phyloP scores from a whole-genome alignment of 2,329 filamentous ascomycete genomes.

The Exophiala alcalophila region DNA sequence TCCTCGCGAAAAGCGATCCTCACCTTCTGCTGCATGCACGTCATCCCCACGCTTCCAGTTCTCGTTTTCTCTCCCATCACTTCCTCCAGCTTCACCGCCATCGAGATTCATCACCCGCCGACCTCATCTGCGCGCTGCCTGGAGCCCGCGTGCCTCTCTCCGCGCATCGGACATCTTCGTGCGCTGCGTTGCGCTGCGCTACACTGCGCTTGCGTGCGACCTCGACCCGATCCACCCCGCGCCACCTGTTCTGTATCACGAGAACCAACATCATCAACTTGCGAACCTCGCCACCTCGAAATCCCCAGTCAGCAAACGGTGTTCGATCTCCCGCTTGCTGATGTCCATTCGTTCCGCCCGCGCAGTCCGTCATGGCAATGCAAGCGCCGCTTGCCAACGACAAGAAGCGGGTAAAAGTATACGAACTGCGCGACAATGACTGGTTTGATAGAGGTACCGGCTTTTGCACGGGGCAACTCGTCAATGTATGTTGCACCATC shows the following conservation, averaged over 20 bases:
- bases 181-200: too few species aligned
- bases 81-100: neutral
- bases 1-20: slow-evolving; percentile 14
- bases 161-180: slow-evolving; percentile 4
- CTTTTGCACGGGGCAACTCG: slow-evolving; percentile 78
- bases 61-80: slow-evolving; percentile 10
- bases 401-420: slow-evolving; percentile 84
- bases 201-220: slow-evolving; percentile 3
- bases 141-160: slow-evolving; percentile 15
- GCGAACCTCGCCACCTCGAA: slow-evolving; percentile 12
- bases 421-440: slow-evolving; percentile 97
- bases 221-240: slow-evolving; percentile 18
- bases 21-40: slow-evolving; percentile 12
- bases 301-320: slow-evolving; percentile 14
- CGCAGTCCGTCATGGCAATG: slow-evolving; percentile 42
- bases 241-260: slow-evolving; percentile 24
- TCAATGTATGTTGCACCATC: slow-evolving; percentile 58
- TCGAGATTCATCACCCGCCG: neutral
- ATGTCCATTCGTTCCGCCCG: slow-evolving; percentile 25
- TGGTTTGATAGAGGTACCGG: slow-evolving; percentile 98
- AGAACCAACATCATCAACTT: slow-evolving; percentile 8
- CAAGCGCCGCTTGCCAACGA: slow-evolving; percentile 48
- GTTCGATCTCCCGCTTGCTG: slow-evolving; percentile 16
- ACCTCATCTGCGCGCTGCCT: slow-evolving; percentile 7
- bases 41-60: slow-evolving; percentile 13